Percentiles rank a stretch among this genome's conserved stretches.
phyloP scores from a whole-genome alignment of 2,329 filamentous ascomycete species.

The Colletotrichum kahawae region DNA sequence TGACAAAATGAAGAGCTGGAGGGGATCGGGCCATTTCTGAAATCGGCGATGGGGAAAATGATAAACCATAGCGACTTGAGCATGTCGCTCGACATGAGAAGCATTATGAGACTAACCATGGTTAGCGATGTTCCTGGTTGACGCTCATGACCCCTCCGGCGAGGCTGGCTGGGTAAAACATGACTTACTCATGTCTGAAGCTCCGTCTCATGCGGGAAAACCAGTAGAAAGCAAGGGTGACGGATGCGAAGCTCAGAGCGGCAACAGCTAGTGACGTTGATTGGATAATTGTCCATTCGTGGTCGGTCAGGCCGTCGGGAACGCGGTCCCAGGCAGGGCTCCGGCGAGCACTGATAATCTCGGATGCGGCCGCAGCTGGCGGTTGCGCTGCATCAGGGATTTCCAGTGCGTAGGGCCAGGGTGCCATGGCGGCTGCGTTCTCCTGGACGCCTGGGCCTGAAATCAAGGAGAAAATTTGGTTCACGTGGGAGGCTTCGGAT shows the following conservation, averaged over 20 bases:
- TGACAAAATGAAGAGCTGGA: constrained; percentile 67
- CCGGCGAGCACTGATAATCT: background rate
- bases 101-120: constrained; percentile 68
- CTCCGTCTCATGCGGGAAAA: constrained; percentile 75
- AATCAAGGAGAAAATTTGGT: background rate
- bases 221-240: constrained; percentile 68
- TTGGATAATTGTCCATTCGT: constrained; percentile 18
- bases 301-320: constrained; percentile 8
- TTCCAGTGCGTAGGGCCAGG: constrained; percentile 1
- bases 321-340: background rate
- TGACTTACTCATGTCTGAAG: constrained; percentile 73
- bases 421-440: constrained; percentile 14
- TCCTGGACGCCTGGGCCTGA: background rate
- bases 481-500: constrained; percentile 20
- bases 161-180: background rate
- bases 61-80: constrained; percentile 74
- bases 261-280: constrained; percentile 43
- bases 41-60: constrained; percentile 65
- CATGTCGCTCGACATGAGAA: constrained; percentile 75
- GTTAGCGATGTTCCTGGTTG: constrained; percentile 23
- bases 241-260: constrained; percentile 60
- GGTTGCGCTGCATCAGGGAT: background rate
- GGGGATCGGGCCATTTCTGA: constrained; percentile 54
- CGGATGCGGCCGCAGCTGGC: background rate
- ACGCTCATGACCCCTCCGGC: background rate